Conservation (phyloP, 1,284 basidiomycete genomes). For the Peniophora sp. region DNA sequence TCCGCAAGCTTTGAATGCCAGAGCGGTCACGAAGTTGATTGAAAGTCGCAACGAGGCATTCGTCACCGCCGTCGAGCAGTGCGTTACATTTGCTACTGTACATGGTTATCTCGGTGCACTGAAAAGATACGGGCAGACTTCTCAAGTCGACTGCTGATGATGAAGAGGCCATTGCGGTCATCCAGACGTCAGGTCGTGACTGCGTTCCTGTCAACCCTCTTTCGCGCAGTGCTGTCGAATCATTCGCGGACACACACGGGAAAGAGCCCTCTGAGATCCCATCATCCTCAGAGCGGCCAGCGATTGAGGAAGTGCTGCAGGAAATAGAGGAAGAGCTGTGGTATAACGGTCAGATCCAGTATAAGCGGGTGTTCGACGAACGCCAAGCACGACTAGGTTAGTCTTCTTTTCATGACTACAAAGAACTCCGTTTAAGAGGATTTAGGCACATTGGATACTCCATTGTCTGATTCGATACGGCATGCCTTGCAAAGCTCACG, state of each 20-base stretch:
- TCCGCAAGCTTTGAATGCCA: conserved; percentile 41
- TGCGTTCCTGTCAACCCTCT: conserved; percentile 64
- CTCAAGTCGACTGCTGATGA: conserved; percentile 43
- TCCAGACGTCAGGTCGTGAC: conserved; percentile 59
- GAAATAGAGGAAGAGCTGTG: conserved; percentile 52
- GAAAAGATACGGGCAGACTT: conserved; percentile 34
- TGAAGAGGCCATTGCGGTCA: conserved; percentile 55
- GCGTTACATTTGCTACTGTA: conserved; percentile 12
- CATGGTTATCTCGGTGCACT: background rate
- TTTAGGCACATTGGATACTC: conserved; percentile 43
- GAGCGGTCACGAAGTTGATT: conserved; percentile 62
- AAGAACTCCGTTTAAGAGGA: background rate
- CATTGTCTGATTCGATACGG: conserved; percentile 50
- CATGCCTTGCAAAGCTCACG: conserved; percentile 57
- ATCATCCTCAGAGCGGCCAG: conserved; percentile 42
- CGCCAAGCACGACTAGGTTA: conserved; percentile 46
- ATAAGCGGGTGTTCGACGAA: conserved; percentile 44
- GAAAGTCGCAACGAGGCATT: conserved; percentile 68
- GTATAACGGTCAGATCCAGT: conserved; percentile 64
- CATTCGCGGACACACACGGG: conserved; percentile 11
- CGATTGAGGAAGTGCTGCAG: conserved; percentile 49
- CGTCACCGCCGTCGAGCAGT: conserved; percentile 67
- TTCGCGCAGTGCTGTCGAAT: conserved; percentile 6
- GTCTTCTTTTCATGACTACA: background rate
- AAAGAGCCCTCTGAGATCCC: conserved; percentile 27